These are phyloP conservation scores for Phanerodontia chrysosporium DNA, from an alignment of 768 basidiomycete genomes.

Conservation along the genomic window DNA sequence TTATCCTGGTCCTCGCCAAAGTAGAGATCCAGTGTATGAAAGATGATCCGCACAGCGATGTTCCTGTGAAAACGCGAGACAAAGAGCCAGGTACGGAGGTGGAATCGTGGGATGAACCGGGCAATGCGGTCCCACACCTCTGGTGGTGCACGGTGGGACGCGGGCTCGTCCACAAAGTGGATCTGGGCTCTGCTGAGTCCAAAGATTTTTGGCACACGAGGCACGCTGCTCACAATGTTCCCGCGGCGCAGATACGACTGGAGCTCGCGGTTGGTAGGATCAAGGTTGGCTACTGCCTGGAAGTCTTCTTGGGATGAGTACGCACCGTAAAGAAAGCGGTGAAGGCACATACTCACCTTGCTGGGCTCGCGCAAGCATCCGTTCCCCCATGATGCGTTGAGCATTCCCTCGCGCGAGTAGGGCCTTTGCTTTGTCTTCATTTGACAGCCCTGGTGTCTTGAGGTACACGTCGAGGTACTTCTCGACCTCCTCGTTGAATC, in stretches of 20 bases:
- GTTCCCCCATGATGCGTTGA: constrained; percentile 50
- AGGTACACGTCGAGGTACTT: constrained; percentile 64
- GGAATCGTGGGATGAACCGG: constrained; percentile 54
- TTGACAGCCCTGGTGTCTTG: constrained; percentile 52
- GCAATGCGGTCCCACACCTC: constrained; percentile 72
- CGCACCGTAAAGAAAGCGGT: background rate
- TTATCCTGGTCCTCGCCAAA: constrained; percentile 52
- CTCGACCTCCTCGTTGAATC: constrained; percentile 63
- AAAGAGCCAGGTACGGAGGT: constrained; percentile 67
- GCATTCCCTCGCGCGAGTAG: constrained; percentile 58
- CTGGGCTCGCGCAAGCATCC: constrained; percentile 51
- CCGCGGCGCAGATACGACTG: constrained; percentile 44
- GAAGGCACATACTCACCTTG: constrained; percentile 39
- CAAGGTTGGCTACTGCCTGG: constrained; percentile 52
- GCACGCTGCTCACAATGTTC: constrained; percentile 37
- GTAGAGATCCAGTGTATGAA: constrained; percentile 64
- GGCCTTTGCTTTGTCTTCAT: constrained; percentile 47
- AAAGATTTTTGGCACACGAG: background rate
- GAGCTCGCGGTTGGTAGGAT: constrained; percentile 54
- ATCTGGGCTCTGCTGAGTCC: constrained; percentile 32
- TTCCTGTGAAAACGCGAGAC: constrained; percentile 58
- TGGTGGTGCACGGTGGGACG: constrained; percentile 55
- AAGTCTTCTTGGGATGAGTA: constrained; percentile 40
- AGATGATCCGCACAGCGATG: constrained; percentile 61
- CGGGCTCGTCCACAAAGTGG: constrained; percentile 49